phyloP scores from a whole-genome alignment of 129 eudicot species.

The Helianthus annuus region HanXRQr2.0-SUNRISE NC_035434.2:43630577-43631076 shows the following conservation, averaged over 20 bases:
- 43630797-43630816: slow-evolving; percentile 26
- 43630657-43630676: slow-evolving; percentile 20
- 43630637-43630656: slow-evolving; percentile 21
- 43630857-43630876: slow-evolving; percentile 22
- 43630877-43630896: neutral
- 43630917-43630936: slow-evolving; percentile 40
- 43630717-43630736: slow-evolving; percentile 13
- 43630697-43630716: slow-evolving; percentile 31
- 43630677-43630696: slow-evolving; percentile 27
- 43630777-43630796: slow-evolving; percentile 46
- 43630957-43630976: slow-evolving; percentile 38
- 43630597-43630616: neutral
- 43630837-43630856: slow-evolving; percentile 11
- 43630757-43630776: slow-evolving; percentile 25
- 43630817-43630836: slow-evolving; percentile 28
- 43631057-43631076: slow-evolving; percentile 20
- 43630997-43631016: slow-evolving; percentile 25
- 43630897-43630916: slow-evolving; percentile 36
- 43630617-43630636: neutral
- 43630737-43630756: neutral
- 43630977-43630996: slow-evolving; percentile 47
- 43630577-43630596: neutral
- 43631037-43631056: slow-evolving; percentile 31
- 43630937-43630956: slow-evolving; percentile 38
- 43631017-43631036: slow-evolving; percentile 29